Evolutionary conservation across 75 land plant species (phyloP), one percentile per base, ranked within the genome.

Genomic region (Picea glauca): DNA sequence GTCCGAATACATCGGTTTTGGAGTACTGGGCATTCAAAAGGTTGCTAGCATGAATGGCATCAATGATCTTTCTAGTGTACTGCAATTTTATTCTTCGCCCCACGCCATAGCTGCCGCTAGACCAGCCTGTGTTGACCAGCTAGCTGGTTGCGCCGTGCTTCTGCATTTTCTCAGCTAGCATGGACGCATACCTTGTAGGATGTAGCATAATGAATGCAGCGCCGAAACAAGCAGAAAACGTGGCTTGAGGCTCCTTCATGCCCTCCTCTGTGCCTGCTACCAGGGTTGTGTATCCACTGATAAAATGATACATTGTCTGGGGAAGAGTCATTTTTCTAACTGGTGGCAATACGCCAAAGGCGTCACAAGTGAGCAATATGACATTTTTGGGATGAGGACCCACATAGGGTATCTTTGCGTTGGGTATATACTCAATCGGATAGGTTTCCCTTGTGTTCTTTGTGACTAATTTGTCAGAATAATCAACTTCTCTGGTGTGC

Each of bases 111-210:
- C 98, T 91, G 81, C 99, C 99, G 65, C 95, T 92, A 20, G 93
- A 89, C 99, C 99, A 96, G 54, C 99, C 99, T 38, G 99, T 96
- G 87, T 96, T 96, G n/a, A 96, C 99, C 58, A 96, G 92, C 99
- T 98, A 96, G 1, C 91, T 98, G 7, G 98, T 92, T 32, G 99
- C 92, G 11, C 99, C 99, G 78, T 94, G 90, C 79, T 82, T 85
- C 88, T 92, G 86, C 99, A 96, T 96, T 82, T 94, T 96, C 33
- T 92, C 93, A 30, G 99, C 98, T 15, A 96, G 84, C 99, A 96
- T 96, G 9, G 99, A 93, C 0, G 99, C 99, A 76, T 96, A 96
- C 72, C 90, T 89, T 30, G 99, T 96, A 4, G 99, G 99, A 72
- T 96, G 99, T 73, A 96, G 58, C 98, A 96, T 96, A 23, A 96